phyloP scores from a whole-genome alignment of 2,329 filamentous ascomycete species.

The Paraconiothyrium sp. region DNA sequence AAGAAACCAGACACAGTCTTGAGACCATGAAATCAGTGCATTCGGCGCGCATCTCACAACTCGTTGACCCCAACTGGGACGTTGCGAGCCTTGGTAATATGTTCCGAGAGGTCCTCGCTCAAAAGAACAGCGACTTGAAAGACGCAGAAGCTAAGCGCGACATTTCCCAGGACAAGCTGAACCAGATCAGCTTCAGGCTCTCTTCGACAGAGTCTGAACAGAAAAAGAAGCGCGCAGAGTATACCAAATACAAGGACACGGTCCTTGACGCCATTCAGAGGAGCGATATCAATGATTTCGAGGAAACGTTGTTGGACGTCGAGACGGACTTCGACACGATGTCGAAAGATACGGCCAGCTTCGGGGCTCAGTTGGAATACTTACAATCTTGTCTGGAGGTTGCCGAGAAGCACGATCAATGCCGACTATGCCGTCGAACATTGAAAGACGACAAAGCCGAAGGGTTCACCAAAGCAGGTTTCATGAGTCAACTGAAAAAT shows the following conservation, averaged over 20 bases:
- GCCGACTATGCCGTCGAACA: conserved; percentile 76
- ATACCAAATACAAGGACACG: conserved; percentile 68
- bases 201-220: conserved; percentile 71
- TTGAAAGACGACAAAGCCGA: conserved; percentile 68
- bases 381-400: conserved; percentile 73
- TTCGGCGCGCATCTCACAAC: conserved; percentile 71
- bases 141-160: conserved; percentile 78
- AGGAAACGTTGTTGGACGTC: conserved; percentile 61
- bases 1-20: conserved; percentile 76
- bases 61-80: conserved; percentile 75
- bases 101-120: conserved; percentile 71
- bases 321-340: conserved; percentile 62
- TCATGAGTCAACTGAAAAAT: conserved; percentile 73
- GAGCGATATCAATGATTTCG: conserved; percentile 57
- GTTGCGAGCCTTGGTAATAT: conserved; percentile 73
- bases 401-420: conserved; percentile 74
- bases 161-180: conserved; percentile 73
- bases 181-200: conserved; percentile 78
- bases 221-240: conserved; percentile 70
- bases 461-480: conserved; percentile 61
- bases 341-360: conserved; percentile 73
- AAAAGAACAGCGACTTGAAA: conserved; percentile 66
- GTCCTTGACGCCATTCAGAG: conserved; percentile 63
- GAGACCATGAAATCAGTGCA: conserved; percentile 81
- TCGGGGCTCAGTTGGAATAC: conserved; percentile 74